A percentile compares a stretch with the other conserved stretches of the same genome.
Conservation (phyloP, 208 protist genomes). For the Trypanosomatidae sp. region DNA sequence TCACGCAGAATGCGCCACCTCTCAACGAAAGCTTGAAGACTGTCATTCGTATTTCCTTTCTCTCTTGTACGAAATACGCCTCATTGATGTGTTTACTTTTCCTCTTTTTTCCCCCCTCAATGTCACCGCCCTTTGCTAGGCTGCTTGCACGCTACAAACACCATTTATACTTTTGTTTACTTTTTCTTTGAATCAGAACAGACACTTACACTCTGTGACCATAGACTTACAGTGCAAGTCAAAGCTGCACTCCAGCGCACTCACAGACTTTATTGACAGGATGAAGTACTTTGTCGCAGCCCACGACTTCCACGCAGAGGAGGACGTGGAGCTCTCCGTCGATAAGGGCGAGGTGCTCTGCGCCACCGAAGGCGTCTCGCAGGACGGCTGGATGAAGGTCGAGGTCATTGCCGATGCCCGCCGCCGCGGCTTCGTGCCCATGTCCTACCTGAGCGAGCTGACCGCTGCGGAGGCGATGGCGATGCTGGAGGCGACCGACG, state of each 20-base stretch:
- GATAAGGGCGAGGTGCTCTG: conserved; percentile 64
- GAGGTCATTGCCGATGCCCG: conserved; percentile 30
- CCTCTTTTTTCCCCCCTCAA: no score
- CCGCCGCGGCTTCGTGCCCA: conserved; percentile 75
- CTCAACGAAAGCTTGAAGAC: no score
- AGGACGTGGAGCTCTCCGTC: conserved; percentile 75
- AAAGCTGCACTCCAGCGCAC: neutral
- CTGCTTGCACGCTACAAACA: no score
- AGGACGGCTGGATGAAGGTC: conserved; percentile 87
- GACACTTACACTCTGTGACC: neutral
- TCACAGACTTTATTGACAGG: neutral
- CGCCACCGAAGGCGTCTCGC: conserved; percentile 38
- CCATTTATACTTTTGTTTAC: no score
- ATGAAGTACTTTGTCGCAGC: conserved; percentile 54
- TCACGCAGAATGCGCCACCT: no score
- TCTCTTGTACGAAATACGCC: no score
- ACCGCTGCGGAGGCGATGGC: conserved; percentile 12
- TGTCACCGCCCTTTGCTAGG: no score
- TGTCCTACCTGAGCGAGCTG: conserved; percentile 63
- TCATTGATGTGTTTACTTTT: no score
- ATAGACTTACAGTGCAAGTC: neutral
- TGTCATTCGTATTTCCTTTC: no score
- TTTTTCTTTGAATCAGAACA: no score
- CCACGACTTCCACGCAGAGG: conserved; percentile 75
- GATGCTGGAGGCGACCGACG: neutral